phyloP scores from a whole-genome alignment of 441 rosid genomes.

The Populus trichocarpa region DNA sequence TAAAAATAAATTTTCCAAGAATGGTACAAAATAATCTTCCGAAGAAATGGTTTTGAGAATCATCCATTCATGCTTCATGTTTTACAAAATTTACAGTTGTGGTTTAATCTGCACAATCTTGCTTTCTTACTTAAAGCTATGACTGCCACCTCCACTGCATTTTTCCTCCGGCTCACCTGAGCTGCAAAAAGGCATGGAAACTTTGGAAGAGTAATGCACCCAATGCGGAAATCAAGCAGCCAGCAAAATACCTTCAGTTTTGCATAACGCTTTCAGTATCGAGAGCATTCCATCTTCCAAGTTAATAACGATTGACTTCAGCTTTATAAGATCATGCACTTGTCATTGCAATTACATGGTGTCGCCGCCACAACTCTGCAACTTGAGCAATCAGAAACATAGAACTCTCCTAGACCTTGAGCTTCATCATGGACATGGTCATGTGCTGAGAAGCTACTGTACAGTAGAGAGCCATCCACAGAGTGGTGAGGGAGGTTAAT shows the following conservation, averaged over 20 bases:
- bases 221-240: too few species aligned
- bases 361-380: background rate
- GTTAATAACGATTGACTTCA: too few species aligned
- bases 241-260: too few species aligned
- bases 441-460: conserved; percentile 41
- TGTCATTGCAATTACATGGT: background rate
- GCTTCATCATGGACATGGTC: conserved; percentile 56
- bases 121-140: background rate
- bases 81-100: background rate
- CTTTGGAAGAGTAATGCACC: background rate
- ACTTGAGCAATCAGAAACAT: background rate
- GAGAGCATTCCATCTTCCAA: too few species aligned
- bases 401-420: background rate
- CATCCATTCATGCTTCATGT: background rate
- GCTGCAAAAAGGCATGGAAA: background rate
- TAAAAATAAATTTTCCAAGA: background rate
- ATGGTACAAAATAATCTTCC: background rate
- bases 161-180: background rate
- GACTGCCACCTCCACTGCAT: background rate
- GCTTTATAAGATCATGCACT: too few species aligned
- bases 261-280: too few species aligned
- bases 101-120: background rate
- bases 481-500: conserved; percentile 44
- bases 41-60: background rate
- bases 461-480: conserved; percentile 32